Evolutionary conservation across 345 rosid genomes (phyloP), one percentile per base, ranked within the genome.

Genomic region (Lenwebbia sp.): DNA sequence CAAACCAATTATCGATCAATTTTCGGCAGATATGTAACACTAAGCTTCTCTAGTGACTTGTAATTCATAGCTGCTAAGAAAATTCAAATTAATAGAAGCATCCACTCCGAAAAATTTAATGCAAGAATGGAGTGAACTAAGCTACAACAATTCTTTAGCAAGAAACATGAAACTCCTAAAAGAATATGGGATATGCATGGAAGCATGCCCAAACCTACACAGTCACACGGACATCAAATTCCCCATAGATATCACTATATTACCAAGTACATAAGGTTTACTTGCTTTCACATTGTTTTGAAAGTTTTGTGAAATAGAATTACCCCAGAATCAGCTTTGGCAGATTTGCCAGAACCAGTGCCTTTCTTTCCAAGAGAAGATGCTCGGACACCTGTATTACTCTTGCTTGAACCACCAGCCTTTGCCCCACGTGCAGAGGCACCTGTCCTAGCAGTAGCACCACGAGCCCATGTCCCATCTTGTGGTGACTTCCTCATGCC

Each of bases 401-500:
- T 92, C 92, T 91, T 96, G 57, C 90, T 62, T 50, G 96, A 84
- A 85, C 89, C 94, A 57, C 94, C 92, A 86, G 95, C 85, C 92
- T 93, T 95, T 86, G 90, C 95, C 83, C 97, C 96, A 55, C 98
- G 96, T 82, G 95, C 93, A 88, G 95, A 60, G 50, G 98, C 86
- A 82, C 86, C 89, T 3, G 95, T 70, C 85, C 96, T 93, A 37
- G 95, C 87, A 44, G 95, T 84, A 54, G 89, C 88, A 86, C 95
- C 98, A 33, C 99, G 96, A 84, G 96, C 94, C 98, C 98, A 98
- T 88, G 93, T 89, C 87, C 96, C 99, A 91, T 98, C 99, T 87
- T 94, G 98, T 21, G 98, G 91, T 28, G 99, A 96, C 89, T 98
- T 98, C 89, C 98, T 92, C 92, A 84, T 86, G 33, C 97, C 97